Conservation (phyloP, 164 flowering plant genomes). For the Stephania yunnanensis region DNA sequence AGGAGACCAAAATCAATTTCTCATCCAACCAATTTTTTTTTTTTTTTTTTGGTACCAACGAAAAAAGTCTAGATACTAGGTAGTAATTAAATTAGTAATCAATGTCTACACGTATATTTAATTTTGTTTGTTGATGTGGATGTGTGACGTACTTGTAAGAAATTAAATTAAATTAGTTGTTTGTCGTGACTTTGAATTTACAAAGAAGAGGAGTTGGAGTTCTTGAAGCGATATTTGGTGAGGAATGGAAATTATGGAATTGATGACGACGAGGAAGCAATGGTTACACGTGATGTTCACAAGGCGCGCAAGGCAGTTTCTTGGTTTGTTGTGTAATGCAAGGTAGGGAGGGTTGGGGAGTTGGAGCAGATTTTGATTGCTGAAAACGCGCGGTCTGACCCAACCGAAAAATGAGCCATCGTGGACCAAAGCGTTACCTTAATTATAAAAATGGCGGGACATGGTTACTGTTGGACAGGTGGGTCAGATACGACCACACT, state of each 20-base stretch:
- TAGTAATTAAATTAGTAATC: no score
- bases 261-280: neutral
- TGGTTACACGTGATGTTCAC: neutral
- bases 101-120: no score
- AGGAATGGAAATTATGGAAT: no score
- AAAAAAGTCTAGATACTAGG: no score
- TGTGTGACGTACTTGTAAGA: no score
- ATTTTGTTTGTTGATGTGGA: no score
- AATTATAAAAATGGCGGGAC: neutral
- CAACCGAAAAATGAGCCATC: neutral
- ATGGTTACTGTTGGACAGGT: neutral
- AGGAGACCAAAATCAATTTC: no score
- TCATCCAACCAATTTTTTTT: no score
- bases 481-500: neutral
- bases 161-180: no score
- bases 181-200: neutral
- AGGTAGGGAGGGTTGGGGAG: neutral
- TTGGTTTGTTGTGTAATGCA: neutral
- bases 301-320: neutral
- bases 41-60: no score
- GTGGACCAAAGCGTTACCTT: neutral
- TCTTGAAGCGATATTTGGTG: no score
- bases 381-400: conserved; percentile 2
- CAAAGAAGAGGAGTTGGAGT: neutral
- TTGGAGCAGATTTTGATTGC: neutral